Percentiles rank a stretch among this genome's conserved stretches.
Evolutionary conservation across 306 rosid genomes (phyloP).

Genomic region (Alnus glutinosa): DNA sequence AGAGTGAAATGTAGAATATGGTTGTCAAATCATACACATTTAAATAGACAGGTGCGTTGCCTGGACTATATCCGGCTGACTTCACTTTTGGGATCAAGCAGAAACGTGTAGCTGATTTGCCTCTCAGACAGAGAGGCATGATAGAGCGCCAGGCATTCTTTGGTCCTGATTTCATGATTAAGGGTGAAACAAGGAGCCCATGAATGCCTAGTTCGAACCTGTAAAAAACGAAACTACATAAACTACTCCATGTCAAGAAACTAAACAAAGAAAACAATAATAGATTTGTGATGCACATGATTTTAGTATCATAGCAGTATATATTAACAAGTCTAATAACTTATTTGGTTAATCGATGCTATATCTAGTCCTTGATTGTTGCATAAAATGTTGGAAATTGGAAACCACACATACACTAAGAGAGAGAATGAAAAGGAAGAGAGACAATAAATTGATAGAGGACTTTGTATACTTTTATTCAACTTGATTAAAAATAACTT

Average conservation of each 20-base stretch:
- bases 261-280: slow-evolving; percentile 8
- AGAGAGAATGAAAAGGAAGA: too few relatives aligned
- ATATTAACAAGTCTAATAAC: not conserved
- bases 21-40: slow-evolving; percentile 91
- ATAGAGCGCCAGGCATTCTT: slow-evolving; percentile 65
- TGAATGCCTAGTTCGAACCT: slow-evolving; percentile 49
- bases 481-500: too few relatives aligned
- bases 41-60: slow-evolving; percentile 78
- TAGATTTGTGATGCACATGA: not conserved
- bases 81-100: slow-evolving; percentile 74
- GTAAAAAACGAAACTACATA: slow-evolving; percentile 17
- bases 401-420: too few relatives aligned
- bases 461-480: too few relatives aligned
- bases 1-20: slow-evolving; percentile 82
- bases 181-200: slow-evolving; percentile 34
- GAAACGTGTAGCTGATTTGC: slow-evolving; percentile 67
- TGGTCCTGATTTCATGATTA: slow-evolving; percentile 75
- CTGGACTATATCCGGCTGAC: slow-evolving; percentile 53
- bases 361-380: not conserved
- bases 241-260: slow-evolving; percentile 7
- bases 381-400: not conserved
- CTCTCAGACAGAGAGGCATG: slow-evolving; percentile 67
- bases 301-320: not conserved
- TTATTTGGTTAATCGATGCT: not conserved
- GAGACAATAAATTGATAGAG: too few relatives aligned